Percentiles rank a stretch among this genome's conserved stretches.
Evolutionary conservation across 176 grass and related monocot genomes (phyloP).

Genomic region (Neostapfia colusana): DNA sequence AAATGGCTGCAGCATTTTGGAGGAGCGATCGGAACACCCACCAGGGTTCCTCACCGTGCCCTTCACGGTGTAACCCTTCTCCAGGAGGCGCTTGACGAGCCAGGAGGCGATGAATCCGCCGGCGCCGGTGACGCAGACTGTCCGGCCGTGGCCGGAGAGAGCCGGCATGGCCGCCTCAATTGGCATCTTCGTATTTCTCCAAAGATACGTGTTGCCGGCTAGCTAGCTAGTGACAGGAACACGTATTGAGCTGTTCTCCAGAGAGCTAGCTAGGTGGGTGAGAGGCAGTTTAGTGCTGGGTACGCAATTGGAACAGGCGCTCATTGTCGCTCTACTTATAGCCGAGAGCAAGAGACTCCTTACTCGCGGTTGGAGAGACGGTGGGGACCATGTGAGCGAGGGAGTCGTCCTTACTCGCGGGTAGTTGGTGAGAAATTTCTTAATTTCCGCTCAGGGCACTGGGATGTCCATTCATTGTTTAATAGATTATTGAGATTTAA

Average conservation of each 20-base stretch:
- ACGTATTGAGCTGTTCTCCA: neutral
- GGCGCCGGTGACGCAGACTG: conserved; percentile 87
- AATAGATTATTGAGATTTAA: neutral
- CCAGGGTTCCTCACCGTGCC: conserved; percentile 80
- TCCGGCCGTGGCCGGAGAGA: conserved; percentile 44
- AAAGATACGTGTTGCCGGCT: neutral
- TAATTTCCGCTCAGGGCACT: neutral
- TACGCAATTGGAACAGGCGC: neutral
- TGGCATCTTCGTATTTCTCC: conserved; percentile 15
- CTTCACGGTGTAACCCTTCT: conserved; percentile 70
- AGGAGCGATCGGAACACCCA: neutral
- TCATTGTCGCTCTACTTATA: conserved; percentile 20
- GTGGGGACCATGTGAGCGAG: neutral
- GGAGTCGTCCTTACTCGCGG: neutral
- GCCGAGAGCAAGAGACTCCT: conserved; percentile 9
- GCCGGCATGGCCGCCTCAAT: neutral
- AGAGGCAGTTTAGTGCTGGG: neutral
- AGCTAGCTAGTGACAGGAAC: neutral
- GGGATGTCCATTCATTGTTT: neutral
- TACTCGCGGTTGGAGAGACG: conserved; percentile 23
- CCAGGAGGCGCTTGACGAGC: conserved; percentile 84
- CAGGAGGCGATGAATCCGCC: conserved; percentile 93
- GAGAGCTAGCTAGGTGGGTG: neutral
- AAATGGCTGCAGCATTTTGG: neutral
- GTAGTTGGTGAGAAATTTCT: conserved; percentile 37